A percentile compares a stretch with the other conserved stretches of the same genome.
These are phyloP conservation scores for Calonectria pauciramosa DNA, from an alignment of 2,329 filamentous ascomycete genomes.

Conservation along the genomic window DNA sequence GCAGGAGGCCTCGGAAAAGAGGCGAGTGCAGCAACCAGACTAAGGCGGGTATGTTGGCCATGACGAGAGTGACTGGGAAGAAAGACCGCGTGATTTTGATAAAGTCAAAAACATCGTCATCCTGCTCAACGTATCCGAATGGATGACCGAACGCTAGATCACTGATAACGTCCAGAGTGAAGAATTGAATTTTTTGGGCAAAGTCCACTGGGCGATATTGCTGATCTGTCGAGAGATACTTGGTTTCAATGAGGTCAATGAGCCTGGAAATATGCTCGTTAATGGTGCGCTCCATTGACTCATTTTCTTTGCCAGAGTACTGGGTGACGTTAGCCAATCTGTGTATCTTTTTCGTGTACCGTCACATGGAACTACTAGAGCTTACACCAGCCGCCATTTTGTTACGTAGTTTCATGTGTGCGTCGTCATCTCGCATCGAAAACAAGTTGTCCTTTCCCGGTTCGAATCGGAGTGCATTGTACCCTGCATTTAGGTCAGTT, in stretches of 20 bases:
- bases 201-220: background rate
- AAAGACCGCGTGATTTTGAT: background rate
- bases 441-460: conserved; percentile 3
- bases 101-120: conserved; percentile 1
- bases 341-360: background rate
- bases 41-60: background rate
- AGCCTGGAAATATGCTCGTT: background rate
- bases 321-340: background rate
- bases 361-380: background rate
- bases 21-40: background rate
- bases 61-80: background rate
- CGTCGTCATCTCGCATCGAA: background rate
- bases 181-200: background rate
- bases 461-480: background rate
- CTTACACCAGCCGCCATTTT: background rate
- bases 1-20: background rate
- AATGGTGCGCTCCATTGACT: background rate
- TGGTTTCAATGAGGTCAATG: background rate
- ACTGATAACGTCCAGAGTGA: background rate
- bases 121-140: background rate
- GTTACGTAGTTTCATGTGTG: background rate
- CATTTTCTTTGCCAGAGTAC: conserved; percentile 3
- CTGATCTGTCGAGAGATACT: background rate
- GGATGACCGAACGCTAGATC: background rate
- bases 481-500: background rate